Base-by-base conservation (phyloP, 345 rosid genomes). In the Acer campestre region DNA sequence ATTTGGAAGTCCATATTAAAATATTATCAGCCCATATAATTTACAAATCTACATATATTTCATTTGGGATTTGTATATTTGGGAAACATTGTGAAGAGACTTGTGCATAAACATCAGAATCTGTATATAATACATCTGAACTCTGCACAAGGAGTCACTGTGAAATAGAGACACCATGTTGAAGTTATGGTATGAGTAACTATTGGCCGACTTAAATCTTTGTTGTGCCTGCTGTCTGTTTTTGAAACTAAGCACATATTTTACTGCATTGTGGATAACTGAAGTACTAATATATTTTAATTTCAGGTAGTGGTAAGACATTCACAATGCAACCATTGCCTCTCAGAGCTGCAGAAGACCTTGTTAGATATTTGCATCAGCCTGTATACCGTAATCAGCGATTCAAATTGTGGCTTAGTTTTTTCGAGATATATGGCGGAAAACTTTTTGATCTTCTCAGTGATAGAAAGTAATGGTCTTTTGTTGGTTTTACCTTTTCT, bases 271-370 rank as follows among this genome's bases (percentile, higher is more conserved):
- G 27, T 70, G 72, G 68, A 51, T 67, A 22, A 9, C 58, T 16
- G 48, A 17, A 61, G 14, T 70, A 13, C 13, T 67, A 23, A 35
- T 73, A 38, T n/a, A 13, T 72, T 74, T 71, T 65, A 22, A 64
- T 81, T 86, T 76, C 92, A 95, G 98, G 98, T 81, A 95, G 99
- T 77, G 99, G 99, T 66, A 95, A 95, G 92, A 95, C 98, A 70
- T 95, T 85, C 78, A 95, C 98, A n/a, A 95, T 95, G 99, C 94
- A 95, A 85, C 99, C 99, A 40, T 78, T 96, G 80, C 99, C 99
- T 77, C 84, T 94, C 46, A 84, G 98, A 74, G 98, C 98, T 73
- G 86, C 82, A 70, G 89, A 91, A 83, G 98, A 96, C 82, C 92
- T 96, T 78, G 88, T 94, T 81, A 90, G 97, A 88, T 85, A 80